A percentile compares a stretch with the other conserved stretches of the same genome.
phyloP scores from a whole-genome alignment of 1,139 yeast species.

The Candida pseudocylindracea region DNA sequence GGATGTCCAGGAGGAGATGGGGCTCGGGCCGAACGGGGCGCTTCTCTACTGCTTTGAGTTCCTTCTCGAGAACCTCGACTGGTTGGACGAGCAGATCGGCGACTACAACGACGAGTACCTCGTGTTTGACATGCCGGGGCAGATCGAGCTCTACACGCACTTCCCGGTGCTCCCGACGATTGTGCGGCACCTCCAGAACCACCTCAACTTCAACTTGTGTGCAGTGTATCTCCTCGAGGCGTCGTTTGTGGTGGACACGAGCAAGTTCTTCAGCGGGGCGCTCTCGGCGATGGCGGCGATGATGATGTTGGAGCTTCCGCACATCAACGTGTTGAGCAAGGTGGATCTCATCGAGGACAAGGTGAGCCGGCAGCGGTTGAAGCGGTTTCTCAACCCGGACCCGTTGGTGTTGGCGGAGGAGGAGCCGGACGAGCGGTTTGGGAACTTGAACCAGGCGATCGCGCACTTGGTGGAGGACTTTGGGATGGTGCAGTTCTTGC shows the following conservation, averaged over 20 bases:
- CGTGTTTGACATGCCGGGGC: slow-evolving; percentile 96
- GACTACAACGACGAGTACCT: slow-evolving; percentile 84
- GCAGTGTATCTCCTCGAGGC: slow-evolving; percentile 88
- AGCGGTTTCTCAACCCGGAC: slow-evolving; percentile 79
- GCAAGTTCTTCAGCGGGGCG: slow-evolving; percentile 90
- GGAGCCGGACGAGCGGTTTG: slow-evolving; percentile 26
- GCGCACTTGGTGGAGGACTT: slow-evolving; percentile 88
- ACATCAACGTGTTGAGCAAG: slow-evolving; percentile 71
- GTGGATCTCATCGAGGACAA: slow-evolving; percentile 68
- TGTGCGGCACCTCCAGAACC: slow-evolving; percentile 60
- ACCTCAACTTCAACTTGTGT: slow-evolving; percentile 67
- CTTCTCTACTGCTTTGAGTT: slow-evolving; percentile 82
- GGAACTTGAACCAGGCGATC: slow-evolving; percentile 53
- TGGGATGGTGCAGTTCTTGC: slow-evolving; percentile 95
- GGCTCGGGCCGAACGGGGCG: slow-evolving; percentile 92
- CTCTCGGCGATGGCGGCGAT: slow-evolving; percentile 96
- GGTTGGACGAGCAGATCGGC: slow-evolving; percentile 93
- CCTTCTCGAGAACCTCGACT: slow-evolving; percentile 70
- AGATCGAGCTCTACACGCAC: slow-evolving; percentile 87
- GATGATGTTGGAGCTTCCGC: slow-evolving; percentile 88
- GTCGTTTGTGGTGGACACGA: slow-evolving; percentile 72
- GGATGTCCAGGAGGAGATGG: slow-evolving; percentile 94
- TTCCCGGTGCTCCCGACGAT: slow-evolving; percentile 81
- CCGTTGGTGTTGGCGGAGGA: slow-evolving; percentile 40
- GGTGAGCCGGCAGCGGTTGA: slow-evolving; percentile 49